Conservation (phyloP, 139 green algal genomes). For the Coelastrella sp. region DNA sequence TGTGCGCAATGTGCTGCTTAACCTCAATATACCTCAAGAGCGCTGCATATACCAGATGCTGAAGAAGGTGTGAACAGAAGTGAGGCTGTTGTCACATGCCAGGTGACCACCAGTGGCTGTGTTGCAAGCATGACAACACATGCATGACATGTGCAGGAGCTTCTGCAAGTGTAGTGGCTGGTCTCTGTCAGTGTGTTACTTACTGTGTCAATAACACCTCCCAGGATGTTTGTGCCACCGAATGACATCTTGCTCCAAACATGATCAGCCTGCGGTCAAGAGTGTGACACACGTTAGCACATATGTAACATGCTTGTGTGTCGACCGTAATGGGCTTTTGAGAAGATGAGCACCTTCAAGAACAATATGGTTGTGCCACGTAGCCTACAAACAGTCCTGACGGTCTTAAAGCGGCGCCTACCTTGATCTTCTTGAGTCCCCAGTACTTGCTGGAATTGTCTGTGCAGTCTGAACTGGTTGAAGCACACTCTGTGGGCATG, state of each 20-base stretch:
- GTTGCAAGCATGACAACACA: background rate
- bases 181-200: background rate
- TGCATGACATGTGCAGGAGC: background rate
- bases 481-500: background rate
- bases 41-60: too few relatives aligned
- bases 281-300: background rate
- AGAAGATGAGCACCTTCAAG: too few relatives aligned
- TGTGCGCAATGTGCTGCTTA: background rate
- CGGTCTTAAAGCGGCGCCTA: background rate
- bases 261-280: background rate
- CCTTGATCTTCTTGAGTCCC: background rate
- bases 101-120: too few relatives aligned
- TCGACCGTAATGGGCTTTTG: too few relatives aligned
- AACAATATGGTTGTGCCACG: too few relatives aligned
- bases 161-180: background rate
- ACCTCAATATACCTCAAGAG: too few relatives aligned
- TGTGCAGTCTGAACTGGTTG: background rate
- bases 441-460: background rate
- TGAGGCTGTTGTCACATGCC: too few relatives aligned
- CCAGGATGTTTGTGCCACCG: background rate
- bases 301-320: too few relatives aligned
- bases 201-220: conserved; percentile 1
- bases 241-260: background rate
- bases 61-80: too few relatives aligned
- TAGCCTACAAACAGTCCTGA: too few relatives aligned